A percentile compares a stretch with the other conserved stretches of the same genome.
phyloP scores from a whole-genome alignment of 441 rosid species.

The Erodium trifolium region DNA sequence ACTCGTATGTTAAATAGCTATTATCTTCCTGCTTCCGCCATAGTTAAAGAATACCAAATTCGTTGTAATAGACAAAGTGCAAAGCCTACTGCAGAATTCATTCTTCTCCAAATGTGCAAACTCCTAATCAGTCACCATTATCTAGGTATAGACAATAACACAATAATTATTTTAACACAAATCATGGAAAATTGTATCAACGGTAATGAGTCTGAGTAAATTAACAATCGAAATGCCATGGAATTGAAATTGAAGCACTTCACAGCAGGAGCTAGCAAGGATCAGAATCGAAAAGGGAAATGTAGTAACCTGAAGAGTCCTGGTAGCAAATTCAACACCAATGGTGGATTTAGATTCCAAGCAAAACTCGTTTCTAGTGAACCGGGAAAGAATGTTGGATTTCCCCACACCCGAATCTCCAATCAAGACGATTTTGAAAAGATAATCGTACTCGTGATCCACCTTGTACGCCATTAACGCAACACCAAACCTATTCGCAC shows the following conservation, averaged over 20 bases:
- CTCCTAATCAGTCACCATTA: no score
- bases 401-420: no score
- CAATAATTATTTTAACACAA: no score
- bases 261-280: not conserved
- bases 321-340: conserved; percentile 6
- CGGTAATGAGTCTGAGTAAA: not conserved
- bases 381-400: not conserved
- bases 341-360: not conserved
- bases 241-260: not conserved
- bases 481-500: not conserved
- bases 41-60: no score
- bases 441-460: conserved; percentile 1
- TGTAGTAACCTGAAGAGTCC: not conserved
- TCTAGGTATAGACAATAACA: no score
- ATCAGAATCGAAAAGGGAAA: not conserved
- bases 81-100: not conserved
- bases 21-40: not conserved
- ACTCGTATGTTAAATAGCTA: not conserved
- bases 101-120: no score
- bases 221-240: not conserved
- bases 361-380: not conserved
- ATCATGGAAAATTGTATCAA: no score
- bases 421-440: no score
- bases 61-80: no score
- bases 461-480: not conserved